Base-by-base conservation (phyloP, 441 rosid species). In the Raphanus hybrid region DNA sequence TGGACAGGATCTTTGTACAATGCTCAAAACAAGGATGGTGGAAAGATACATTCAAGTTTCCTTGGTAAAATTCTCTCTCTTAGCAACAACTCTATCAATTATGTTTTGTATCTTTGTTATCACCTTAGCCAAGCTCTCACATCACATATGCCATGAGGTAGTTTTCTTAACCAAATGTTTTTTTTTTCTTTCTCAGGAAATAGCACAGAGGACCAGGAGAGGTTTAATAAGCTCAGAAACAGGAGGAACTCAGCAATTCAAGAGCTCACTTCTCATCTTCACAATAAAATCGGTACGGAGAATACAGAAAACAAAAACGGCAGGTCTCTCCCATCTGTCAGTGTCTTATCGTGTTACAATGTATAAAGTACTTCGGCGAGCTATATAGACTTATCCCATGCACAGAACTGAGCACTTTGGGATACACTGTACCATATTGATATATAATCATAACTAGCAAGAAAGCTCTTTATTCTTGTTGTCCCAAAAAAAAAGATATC, bases 11-110 rank as follows among this genome's bases (percentile, higher is more conserved):
- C 69, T 83, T 82, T 72, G 23, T 67, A 57, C 76, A 81, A 16
- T 86, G 94, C 82, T 87, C 98, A 64, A 91, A 87, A 74, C 94
- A 91, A 6, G 94, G 94, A 65, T 85, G 92, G 98, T 92, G 93
- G 96, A 92, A 91, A 81, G 96, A 92, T 67, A 82, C 96, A 37
- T 91, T 92, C 83, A 92, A 87, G 84, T 88, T 85, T 62, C 91
- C 90, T 48, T 89, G 94, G 94, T 89, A 89, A 59, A 63, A 54
- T 8, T 4, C 39, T 35, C 6, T 14, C 57, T 55, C 66, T 41
- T 57, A 57, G 32, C 26, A 69, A 39, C 71, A 1, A 45, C 58
- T 12, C 45, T 73, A 60, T 32, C 20, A 50, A 4, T 16, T 54
- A 54, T 73, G 74, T 61, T 67, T 61, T 58, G 14, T 64, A 61